A percentile compares a stretch with the other conserved stretches of the same genome.
Evolutionary conservation across 2,329 filamentous ascomycete genomes (phyloP).

Genomic region (Xylariomycetidae sp.): DNA sequence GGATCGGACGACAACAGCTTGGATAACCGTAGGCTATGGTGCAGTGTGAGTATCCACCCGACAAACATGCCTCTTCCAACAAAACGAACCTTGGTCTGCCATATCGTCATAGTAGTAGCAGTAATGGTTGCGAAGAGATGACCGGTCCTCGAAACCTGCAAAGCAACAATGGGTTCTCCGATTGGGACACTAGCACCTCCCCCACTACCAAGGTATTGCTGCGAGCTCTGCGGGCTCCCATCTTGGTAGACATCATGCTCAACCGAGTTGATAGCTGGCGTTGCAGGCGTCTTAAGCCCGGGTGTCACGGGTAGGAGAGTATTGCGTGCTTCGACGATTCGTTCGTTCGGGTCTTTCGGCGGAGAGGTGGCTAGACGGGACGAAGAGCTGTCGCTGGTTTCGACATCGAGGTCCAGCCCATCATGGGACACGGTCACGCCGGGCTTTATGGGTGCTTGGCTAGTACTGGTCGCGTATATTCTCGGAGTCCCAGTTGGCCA

Average conservation of each 20-base stretch:
- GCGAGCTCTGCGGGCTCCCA: conserved; percentile 22
- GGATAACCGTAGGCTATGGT: conserved; percentile 74
- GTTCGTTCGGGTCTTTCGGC: conserved; percentile 19
- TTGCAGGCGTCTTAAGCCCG: conserved; percentile 49
- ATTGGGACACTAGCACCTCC: conserved; percentile 39
- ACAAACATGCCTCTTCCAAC: conserved; percentile 10
- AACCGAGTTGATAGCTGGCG: conserved; percentile 54
- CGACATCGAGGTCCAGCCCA: conserved; percentile 44
- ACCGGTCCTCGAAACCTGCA: conserved; percentile 74
- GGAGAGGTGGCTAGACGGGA: conserved; percentile 17
- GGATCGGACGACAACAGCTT: conserved; percentile 82
- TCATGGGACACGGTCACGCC: conserved; percentile 55
- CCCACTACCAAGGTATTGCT: conserved; percentile 22
- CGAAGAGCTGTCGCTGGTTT: conserved; percentile 28
- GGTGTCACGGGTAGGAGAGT: conserved; percentile 28
- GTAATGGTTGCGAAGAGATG: conserved; percentile 87
- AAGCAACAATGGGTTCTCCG: conserved; percentile 62
- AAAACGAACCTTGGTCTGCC: conserved; percentile 80
- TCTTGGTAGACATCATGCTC: conserved; percentile 46
- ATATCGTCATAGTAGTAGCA: conserved; percentile 78
- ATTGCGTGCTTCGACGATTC: conserved; percentile 26
- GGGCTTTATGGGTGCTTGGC: conserved; percentile 43
- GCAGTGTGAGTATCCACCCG: conserved; percentile 20
- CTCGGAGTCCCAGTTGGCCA: conserved; percentile 84
- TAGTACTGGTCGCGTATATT: conserved; percentile 74